Conservation (phyloP, 2,329 filamentous ascomycete genomes). For the Aspergillus intermedius region DNA sequence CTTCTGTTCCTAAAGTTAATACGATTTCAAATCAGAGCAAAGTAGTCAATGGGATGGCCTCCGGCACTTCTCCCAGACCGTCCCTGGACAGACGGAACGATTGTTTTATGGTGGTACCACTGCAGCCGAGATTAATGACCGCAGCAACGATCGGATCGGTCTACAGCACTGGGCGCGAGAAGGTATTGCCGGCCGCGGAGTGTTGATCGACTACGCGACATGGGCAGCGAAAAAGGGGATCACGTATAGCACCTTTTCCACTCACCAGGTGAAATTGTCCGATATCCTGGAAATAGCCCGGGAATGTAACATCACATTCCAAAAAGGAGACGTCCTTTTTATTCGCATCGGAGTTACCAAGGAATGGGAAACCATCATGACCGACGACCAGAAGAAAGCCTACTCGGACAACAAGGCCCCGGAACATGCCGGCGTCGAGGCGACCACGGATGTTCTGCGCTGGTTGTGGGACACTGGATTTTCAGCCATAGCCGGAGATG, state of each 20-base stretch:
- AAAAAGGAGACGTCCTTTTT: conserved; percentile 49
- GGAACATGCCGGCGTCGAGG: conserved; percentile 45
- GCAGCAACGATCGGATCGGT: conserved; percentile 40
- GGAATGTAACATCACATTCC: conserved; percentile 40
- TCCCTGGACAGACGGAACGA: conserved; percentile 30
- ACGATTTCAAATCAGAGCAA: conserved; percentile 30
- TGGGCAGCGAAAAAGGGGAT: conserved; percentile 40
- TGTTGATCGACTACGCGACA: conserved; percentile 46
- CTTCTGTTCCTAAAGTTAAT: not conserved
- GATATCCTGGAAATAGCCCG: conserved; percentile 35
- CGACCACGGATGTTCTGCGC: conserved; percentile 44
- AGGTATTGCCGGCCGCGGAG: conserved; percentile 46
- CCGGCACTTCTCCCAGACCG: conserved; percentile 43
- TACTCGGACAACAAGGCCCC: conserved; percentile 33
- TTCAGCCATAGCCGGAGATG: conserved; percentile 53
- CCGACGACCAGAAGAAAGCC: conserved; percentile 21
- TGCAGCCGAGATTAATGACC: conserved; percentile 40
- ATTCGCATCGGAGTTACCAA: conserved; percentile 38
- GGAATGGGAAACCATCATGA: conserved; percentile 38
- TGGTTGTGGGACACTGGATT: conserved; percentile 57
- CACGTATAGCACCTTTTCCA: conserved; percentile 35
- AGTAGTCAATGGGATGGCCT: conserved; percentile 50
- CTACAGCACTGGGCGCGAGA: conserved; percentile 45
- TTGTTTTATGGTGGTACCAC: conserved; percentile 48
- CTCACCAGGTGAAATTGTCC: conserved; percentile 32